Evolutionary conservation across 345 rosid species (phyloP).

Genomic region (Excoecaria cochinchinensis): DNA sequence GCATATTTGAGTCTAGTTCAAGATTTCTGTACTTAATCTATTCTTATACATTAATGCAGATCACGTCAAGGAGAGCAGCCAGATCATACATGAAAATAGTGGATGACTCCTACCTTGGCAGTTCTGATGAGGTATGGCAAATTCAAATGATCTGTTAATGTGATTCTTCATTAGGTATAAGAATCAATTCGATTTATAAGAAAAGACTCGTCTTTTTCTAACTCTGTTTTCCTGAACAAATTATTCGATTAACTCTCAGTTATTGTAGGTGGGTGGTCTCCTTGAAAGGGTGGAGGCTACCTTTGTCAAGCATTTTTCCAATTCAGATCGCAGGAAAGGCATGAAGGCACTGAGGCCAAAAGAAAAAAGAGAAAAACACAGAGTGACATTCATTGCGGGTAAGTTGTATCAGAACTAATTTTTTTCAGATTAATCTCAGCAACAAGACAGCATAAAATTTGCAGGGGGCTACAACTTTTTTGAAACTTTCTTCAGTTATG

Average conservation of each 20-base stretch:
- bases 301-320: constrained; percentile 60
- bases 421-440: background rate
- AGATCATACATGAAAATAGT: constrained; percentile 65
- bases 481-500: no score
- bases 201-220: no score
- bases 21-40: background rate
- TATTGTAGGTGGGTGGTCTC: no score
- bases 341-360: constrained; percentile 64
- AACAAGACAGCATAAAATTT: no score
- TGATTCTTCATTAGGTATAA: background rate
- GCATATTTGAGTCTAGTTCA: background rate
- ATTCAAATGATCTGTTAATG: constrained; percentile 29
- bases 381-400: constrained; percentile 46
- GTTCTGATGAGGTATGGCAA: constrained; percentile 47
- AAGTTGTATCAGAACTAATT: background rate
- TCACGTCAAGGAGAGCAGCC: constrained; percentile 56
- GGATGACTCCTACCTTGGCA: constrained; percentile 59
- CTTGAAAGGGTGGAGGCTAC: constrained; percentile 58
- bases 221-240: no score
- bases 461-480: background rate
- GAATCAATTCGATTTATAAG: background rate
- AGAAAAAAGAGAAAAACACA: constrained; percentile 58
- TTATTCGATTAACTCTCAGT: no score
- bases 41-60: constrained; percentile 33
- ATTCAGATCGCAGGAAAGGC: constrained; percentile 55